Evolutionary conservation across 176 grass and related monocot species (phyloP), one percentile per base, ranked within the genome.

Genomic region (Rhynchospora pubera): DNA sequence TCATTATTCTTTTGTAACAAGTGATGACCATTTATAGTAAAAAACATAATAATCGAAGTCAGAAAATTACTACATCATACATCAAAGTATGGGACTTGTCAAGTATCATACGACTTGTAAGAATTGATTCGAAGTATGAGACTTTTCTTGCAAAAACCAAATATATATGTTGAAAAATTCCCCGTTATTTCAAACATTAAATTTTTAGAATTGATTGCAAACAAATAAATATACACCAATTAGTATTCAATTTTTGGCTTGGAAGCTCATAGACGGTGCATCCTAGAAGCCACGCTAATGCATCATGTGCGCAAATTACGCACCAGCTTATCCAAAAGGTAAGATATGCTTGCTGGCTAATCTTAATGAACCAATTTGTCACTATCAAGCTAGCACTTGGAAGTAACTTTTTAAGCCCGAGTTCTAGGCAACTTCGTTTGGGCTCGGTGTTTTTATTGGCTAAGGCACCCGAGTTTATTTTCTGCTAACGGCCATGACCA

Each of bases 361-460:
- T 67, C 15, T 18, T 14, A 67, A 67, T 18, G 39, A 67, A 16
- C 30, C 64, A 39, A 32, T 32, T n/a, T 9, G 72, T 76, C 72
- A 32, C 47, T 30, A 76, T 76, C 72, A 55, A 76, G 6, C 72
- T 55, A 76, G 6, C 22, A 76, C 46, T 76, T 28, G 12, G 0
- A 55, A 53, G 12, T 76, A 76, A 76, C 12, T 76, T 55, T 48
- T 55, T 16, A 76, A 23, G 12, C 48, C 50, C 72, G 4, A 16
- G 48, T 76, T 76, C 72, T 76, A 15, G 53, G 72, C 72, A 76
- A 26, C 72, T 76, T 76, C 72, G 47, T 47, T 76, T 76, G 48
- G 28, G 23, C 28, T 76, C 24, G 48, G 28, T 55, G 21, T 55
- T 53, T 53, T 51, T 51, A 21, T 51, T 52, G 21, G 45, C 44